Conservation (phyloP, 208 protist genomes). For the Kentomonas sorsogonicus region DNA sequence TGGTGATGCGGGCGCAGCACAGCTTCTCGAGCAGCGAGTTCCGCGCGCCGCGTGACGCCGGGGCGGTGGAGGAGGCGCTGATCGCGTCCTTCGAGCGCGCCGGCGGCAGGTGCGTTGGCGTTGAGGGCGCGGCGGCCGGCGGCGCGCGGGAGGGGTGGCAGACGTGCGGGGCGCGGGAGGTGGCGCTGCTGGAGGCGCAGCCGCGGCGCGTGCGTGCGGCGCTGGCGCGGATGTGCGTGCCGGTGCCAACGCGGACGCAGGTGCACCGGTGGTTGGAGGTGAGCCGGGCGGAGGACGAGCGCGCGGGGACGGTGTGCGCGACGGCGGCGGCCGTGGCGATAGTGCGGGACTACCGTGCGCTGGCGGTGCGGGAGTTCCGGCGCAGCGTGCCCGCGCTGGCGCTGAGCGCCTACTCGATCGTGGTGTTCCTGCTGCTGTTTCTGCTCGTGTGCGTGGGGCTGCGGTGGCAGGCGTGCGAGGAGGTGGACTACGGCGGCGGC, state of each 20-base stretch:
- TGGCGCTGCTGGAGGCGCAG: conserved; percentile 2
- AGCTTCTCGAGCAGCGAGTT: conserved; percentile 5
- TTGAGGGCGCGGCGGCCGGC: background rate
- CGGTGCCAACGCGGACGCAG: background rate
- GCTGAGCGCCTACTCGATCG: conserved; percentile 12
- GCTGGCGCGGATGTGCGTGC: background rate
- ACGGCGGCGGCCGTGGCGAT: conserved; percentile 10
- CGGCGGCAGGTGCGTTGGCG: background rate
- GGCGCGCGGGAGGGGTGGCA: background rate
- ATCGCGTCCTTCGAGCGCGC: conserved; percentile 8
- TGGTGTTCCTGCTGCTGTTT: conserved; percentile 15
- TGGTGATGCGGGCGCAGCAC: conserved; percentile 13
- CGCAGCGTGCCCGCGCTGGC: conserved; percentile 12
- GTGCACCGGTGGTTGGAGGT: conserved; percentile 5
- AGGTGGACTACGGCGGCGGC: conserved; percentile 9
- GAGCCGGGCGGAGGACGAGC: background rate
- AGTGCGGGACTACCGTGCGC: conserved; percentile 9
- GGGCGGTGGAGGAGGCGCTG: conserved; percentile 5
- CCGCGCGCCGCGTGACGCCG: background rate
- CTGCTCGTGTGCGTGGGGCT: conserved; percentile 10
- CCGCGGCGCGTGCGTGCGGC: background rate
- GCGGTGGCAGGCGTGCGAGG: conserved; percentile 17
- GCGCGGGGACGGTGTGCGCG: background rate
- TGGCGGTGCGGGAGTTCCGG: conserved; percentile 19
- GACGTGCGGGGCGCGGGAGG: background rate